A percentile compares a stretch with the other conserved stretches of the same genome.
These are phyloP conservation scores for Alternaria consortialis DNA, from an alignment of 2,329 filamentous ascomycete species.

Conservation along the genomic window DNA sequence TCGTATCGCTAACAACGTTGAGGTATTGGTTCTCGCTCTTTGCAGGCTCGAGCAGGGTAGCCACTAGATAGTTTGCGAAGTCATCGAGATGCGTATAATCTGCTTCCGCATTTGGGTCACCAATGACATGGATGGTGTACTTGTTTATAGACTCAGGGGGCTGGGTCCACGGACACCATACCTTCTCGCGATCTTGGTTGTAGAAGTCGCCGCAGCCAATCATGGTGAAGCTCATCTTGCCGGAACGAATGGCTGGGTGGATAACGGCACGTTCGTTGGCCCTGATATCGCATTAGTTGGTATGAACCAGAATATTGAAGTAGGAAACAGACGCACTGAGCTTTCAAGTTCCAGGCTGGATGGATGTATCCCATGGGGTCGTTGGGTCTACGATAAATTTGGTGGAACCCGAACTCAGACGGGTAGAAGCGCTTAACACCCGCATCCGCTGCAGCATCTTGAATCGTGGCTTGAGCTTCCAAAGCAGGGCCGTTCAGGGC, in stretches of 20 bases:
- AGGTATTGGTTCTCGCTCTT: constrained; percentile 31
- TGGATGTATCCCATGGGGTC: constrained; percentile 32
- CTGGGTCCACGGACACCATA: constrained; percentile 40
- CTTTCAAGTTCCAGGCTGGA: constrained; percentile 9
- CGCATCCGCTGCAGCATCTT: constrained; percentile 36
- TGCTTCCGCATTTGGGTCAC: constrained; percentile 29
- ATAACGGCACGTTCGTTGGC: constrained; percentile 1
- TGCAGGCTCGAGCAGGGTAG: constrained; percentile 30
- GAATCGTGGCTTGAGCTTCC: constrained; percentile 26
- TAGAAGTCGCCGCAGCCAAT: constrained; percentile 47
- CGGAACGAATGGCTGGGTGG: constrained; percentile 29
- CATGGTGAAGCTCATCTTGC: constrained; percentile 42
- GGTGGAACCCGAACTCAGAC: constrained; percentile 38
- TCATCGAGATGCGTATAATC: constrained; percentile 38
- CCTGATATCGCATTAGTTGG: not conserved
- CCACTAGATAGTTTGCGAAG: constrained; percentile 37
- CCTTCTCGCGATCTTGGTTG: constrained; percentile 37
- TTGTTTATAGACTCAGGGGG: constrained; percentile 15
- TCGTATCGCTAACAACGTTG: constrained; percentile 36
- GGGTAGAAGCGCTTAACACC: constrained; percentile 40
- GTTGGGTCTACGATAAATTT: constrained; percentile 30
- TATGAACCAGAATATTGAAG: too few relatives aligned
- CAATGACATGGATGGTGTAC: constrained; percentile 36
- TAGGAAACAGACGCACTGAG: not conserved
- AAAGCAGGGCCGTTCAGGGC: constrained; percentile 33